These are phyloP conservation scores for Solanum dulcamara DNA, from an alignment of 257 asterid species.

Conservation along the genomic window DNA sequence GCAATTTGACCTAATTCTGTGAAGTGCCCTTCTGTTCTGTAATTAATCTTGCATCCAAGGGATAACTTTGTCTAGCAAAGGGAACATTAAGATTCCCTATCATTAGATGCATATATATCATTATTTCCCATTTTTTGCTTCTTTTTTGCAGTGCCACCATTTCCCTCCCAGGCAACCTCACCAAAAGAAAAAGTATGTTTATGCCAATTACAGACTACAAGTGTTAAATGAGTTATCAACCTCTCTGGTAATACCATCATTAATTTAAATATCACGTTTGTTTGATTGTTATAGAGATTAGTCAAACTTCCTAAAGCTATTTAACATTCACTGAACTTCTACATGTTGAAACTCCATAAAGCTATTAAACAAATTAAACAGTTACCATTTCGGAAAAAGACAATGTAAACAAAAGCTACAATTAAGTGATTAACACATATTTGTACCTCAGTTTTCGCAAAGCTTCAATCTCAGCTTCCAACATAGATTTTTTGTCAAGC, in stretches of 20 bases:
- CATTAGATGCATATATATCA: background rate
- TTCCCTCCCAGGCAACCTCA: background rate
- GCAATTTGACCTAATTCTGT: background rate
- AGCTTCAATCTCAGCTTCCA: conserved; percentile 85
- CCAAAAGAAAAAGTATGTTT: background rate
- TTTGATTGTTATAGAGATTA: background rate
- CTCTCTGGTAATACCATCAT: background rate
- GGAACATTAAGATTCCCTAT: background rate
- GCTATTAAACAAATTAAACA: background rate
- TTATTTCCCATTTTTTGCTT: background rate
- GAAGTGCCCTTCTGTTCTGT: background rate
- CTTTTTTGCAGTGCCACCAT: background rate
- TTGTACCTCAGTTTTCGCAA: conserved; percentile 65
- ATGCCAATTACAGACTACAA: background rate
- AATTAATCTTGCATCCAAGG: background rate
- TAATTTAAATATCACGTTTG: background rate
- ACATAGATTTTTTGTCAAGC: conserved; percentile 54
- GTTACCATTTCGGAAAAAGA: background rate
- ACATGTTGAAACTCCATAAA: background rate
- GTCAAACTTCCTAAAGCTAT: background rate
- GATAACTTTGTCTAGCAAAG: background rate
- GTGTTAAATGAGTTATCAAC: background rate
- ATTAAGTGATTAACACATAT: background rate
- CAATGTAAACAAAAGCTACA: background rate
- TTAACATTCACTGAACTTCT: background rate